phyloP scores from a whole-genome alignment of 129 eudicot species.

The Artemisia annua region DNA sequence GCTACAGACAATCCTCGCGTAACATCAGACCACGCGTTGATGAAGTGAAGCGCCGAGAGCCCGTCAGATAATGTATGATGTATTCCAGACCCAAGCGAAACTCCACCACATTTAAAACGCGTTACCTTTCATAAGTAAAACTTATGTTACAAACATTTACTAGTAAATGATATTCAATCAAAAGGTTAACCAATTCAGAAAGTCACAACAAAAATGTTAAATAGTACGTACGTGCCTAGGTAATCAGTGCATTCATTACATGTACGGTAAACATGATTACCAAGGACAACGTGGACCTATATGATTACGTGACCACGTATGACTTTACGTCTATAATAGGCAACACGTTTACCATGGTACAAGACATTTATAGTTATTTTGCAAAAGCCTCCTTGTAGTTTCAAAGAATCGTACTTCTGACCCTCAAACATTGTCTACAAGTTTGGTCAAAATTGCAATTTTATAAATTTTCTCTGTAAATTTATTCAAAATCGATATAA shows the following conservation, averaged over 20 bases:
- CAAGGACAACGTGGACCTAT: background rate
- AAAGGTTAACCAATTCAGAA: background rate
- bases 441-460: background rate
- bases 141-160: background rate
- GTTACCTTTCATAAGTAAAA: conserved; percentile 30
- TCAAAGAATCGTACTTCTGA: background rate
- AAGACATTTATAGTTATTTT: background rate
- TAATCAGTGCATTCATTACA: background rate
- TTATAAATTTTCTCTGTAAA: too few species aligned
- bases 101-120: conserved; percentile 51
- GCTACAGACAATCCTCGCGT: conserved; percentile 35
- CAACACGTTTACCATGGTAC: background rate
- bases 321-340: background rate
- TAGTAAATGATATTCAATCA: background rate
- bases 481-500: too few species aligned
- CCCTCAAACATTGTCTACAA: background rate
- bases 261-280: background rate
- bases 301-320: background rate
- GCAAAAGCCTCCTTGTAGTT: background rate
- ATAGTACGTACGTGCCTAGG: background rate
- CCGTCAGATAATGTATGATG: conserved; percentile 46
- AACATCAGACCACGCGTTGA: conserved; percentile 44
- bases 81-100: conserved; percentile 35
- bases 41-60: conserved; percentile 37
- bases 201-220: too few species aligned